Evolutionary conservation across 257 asterid species (phyloP).

Genomic region (Gentiana dahurica): DNA sequence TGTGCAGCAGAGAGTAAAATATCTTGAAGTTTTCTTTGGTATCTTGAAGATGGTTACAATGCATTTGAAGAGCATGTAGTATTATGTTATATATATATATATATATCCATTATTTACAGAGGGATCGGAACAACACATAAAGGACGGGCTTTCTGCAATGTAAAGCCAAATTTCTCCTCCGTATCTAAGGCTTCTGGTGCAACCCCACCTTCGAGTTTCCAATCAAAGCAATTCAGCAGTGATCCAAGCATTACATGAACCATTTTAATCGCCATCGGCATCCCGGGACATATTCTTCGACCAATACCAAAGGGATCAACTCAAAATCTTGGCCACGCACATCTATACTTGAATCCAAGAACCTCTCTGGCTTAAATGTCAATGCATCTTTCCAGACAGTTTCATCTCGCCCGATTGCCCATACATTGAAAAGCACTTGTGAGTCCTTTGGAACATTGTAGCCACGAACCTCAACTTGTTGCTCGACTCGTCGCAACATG

Average conservation of each 20-base stretch:
- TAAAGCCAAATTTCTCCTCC: too few species aligned
- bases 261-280: slow-evolving; percentile 27
- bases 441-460: slow-evolving; percentile 18
- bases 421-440: slow-evolving; percentile 20
- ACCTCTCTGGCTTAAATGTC: background rate
- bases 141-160: too few species aligned
- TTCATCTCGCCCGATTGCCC: slow-evolving; percentile 26
- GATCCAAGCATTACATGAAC: slow-evolving; percentile 11
- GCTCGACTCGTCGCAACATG: slow-evolving; percentile 14
- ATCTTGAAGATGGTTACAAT: too few species aligned
- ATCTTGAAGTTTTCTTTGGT: too few species aligned
- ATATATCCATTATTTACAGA: too few species aligned
- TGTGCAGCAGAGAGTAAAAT: too few species aligned
- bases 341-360: background rate
- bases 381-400: slow-evolving; percentile 15
- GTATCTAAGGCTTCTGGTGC: too few species aligned
- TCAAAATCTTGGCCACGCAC: slow-evolving; percentile 23
- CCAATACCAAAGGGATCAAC: slow-evolving; percentile 32
- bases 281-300: slow-evolving; percentile 27
- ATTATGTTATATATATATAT: too few species aligned
- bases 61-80: too few species aligned
- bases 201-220: too few species aligned
- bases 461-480: slow-evolving; percentile 11
- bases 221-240: background rate
- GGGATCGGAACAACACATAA: too few species aligned